These are phyloP conservation scores for Fusarium buharicum DNA, from an alignment of 2,329 filamentous ascomycete genomes.

Conservation along the genomic window DNA sequence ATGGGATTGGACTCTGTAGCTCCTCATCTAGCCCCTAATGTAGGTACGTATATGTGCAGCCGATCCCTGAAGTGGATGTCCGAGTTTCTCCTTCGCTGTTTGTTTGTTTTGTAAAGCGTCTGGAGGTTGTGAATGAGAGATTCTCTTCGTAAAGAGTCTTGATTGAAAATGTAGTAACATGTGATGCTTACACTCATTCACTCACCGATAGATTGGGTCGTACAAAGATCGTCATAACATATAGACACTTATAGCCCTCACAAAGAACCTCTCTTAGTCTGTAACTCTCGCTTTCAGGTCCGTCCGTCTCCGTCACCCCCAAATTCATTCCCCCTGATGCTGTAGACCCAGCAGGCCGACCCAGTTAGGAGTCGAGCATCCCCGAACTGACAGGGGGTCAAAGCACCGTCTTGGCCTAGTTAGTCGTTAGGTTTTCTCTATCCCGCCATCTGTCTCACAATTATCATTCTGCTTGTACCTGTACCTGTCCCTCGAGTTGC, in stretches of 20 bases:
- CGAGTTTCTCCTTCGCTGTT: conserved; percentile 11
- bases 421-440: conserved; percentile 8
- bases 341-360: conserved; percentile 8
- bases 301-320: background rate
- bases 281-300: conserved; percentile 4
- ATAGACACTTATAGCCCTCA: background rate
- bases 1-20: conserved; percentile 27
- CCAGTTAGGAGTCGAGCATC: conserved; percentile 31
- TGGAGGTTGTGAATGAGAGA: background rate
- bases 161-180: too few relatives aligned
- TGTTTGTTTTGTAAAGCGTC: background rate
- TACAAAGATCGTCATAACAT: conserved; percentile 4
- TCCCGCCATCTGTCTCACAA: conserved; percentile 36
- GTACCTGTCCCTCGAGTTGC: conserved; percentile 12
- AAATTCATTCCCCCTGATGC: conserved; percentile 17
- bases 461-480: conserved; percentile 8
- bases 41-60: conserved; percentile 33
- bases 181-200: background rate
- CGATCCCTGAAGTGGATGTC: conserved; percentile 15
- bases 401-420: conserved; percentile 11
- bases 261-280: background rate
- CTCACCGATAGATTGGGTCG: background rate
- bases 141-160: background rate
- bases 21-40: conserved; percentile 41
- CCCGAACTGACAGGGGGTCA: conserved; percentile 27